Conservation (phyloP, 2,329 filamentous ascomycete species). For the Alternaria alternata region DNA sequence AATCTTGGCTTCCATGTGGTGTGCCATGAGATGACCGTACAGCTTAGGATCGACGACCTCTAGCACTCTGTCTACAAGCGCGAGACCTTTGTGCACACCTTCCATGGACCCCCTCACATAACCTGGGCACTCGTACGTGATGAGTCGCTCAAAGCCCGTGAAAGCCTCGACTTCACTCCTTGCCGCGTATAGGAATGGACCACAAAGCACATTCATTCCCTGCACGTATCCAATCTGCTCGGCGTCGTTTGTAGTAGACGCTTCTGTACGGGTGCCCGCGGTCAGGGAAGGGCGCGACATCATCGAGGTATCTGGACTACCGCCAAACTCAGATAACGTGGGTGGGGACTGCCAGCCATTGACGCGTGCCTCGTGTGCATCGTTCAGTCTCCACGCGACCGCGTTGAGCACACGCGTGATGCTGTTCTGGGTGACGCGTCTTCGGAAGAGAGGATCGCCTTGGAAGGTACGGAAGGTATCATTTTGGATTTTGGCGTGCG, state of each 20-base stretch:
- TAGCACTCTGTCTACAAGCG: slow-evolving; percentile 89
- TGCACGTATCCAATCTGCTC: slow-evolving; percentile 91
- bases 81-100: slow-evolving; percentile 90
- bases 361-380: slow-evolving; percentile 70
- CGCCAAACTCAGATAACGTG: slow-evolving; percentile 58
- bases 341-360: slow-evolving; percentile 61
- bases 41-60: slow-evolving; percentile 91
- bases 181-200: slow-evolving; percentile 93
- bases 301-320: slow-evolving; percentile 55
- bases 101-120: slow-evolving; percentile 98
- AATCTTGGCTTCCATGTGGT: slow-evolving; percentile 89
- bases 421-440: slow-evolving; percentile 93
- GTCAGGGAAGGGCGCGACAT: slow-evolving; percentile 45
- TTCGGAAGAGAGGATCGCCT: slow-evolving; percentile 95
- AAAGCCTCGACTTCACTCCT: slow-evolving; percentile 96
- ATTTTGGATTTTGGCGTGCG: slow-evolving; percentile 97
- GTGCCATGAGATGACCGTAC: slow-evolving; percentile 81
- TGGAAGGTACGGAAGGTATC: slow-evolving; percentile 97
- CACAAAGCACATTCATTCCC: slow-evolving; percentile 97
- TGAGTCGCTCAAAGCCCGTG: slow-evolving; percentile 84
- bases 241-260: slow-evolving; percentile 55
- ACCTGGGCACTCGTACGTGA: slow-evolving; percentile 87
- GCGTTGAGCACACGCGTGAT: slow-evolving; percentile 94
- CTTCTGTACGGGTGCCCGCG: slow-evolving; percentile 38
- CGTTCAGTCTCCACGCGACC: slow-evolving; percentile 90